phyloP scores from a whole-genome alignment of 768 basidiomycete species.

The Tylopilus balloui region DNA sequence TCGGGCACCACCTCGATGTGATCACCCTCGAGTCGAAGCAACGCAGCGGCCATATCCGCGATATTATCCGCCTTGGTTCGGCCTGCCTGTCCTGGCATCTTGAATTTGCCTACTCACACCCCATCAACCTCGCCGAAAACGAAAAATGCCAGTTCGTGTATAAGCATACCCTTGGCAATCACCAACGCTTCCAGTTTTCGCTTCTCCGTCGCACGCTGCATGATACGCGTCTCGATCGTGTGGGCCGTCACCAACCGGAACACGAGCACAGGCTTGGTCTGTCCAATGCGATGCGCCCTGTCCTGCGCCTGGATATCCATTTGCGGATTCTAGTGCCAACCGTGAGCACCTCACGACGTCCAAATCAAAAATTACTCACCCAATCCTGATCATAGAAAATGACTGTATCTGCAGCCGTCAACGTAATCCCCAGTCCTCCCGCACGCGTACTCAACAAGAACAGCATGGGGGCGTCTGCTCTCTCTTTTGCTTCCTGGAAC shows the following conservation, averaged over 20 bases:
- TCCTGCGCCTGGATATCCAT: slow-evolving; percentile 97
- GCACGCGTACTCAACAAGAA: slow-evolving; percentile 93
- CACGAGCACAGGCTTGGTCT: slow-evolving; percentile 84
- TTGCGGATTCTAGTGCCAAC: slow-evolving; percentile 69
- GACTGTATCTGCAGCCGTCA: slow-evolving; percentile 60
- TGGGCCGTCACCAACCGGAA: slow-evolving; percentile 84
- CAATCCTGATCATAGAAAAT: slow-evolving; percentile 23
- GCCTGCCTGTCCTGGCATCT: slow-evolving; percentile 57
- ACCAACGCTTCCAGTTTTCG: slow-evolving; percentile 91
- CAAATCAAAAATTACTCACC: slow-evolving; percentile 8
- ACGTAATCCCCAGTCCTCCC: slow-evolving; percentile 93
- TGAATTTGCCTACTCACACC: slow-evolving; percentile 65
- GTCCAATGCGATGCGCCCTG: slow-evolving; percentile 93
- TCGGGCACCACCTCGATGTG: slow-evolving; percentile 82
- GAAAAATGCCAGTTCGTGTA: not conserved
- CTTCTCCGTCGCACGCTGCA: slow-evolving; percentile 83
- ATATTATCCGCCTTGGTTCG: slow-evolving; percentile 58
- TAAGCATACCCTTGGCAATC: slow-evolving; percentile 72
- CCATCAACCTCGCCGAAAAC: not conserved
- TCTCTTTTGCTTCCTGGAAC: slow-evolving; percentile 73
- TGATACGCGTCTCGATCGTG: slow-evolving; percentile 89
- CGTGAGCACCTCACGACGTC: not conserved
- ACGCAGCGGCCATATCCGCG: slow-evolving; percentile 73
- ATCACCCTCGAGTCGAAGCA: slow-evolving; percentile 81
- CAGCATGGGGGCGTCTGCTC: slow-evolving; percentile 58